phyloP scores from a whole-genome alignment of 345 rosid species.

The Melaleuca alternifolia region DNA sequence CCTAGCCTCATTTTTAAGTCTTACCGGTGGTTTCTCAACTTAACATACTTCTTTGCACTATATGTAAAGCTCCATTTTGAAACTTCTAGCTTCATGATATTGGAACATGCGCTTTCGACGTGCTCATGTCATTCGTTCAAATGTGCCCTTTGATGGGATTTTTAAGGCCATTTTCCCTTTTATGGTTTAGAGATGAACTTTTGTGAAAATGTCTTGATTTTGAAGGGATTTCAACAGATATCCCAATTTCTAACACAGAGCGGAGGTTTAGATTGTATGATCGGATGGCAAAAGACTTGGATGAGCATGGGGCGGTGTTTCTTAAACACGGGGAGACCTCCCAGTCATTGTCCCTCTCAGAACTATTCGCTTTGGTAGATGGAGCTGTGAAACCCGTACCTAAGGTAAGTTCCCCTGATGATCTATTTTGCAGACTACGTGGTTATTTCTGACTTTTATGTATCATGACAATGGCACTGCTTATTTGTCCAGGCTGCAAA shows the following conservation, averaged over 20 bases:
- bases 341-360: constrained; percentile 73
- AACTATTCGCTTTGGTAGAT: constrained; percentile 59
- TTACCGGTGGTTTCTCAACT: background rate
- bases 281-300: constrained; percentile 72
- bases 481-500: constrained; percentile 43
- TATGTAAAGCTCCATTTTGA: background rate
- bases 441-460: background rate
- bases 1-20: background rate
- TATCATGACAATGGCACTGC: background rate
- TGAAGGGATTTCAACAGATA: constrained; percentile 18
- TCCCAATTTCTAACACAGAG: constrained; percentile 24
- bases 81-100: background rate
- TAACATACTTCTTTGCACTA: background rate
- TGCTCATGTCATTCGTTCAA: background rate
- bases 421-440: background rate
- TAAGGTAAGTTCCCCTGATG: constrained; percentile 30
- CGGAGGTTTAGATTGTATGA: constrained; percentile 54
- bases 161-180: no score
- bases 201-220: background rate
- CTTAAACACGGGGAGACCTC: constrained; percentile 86
- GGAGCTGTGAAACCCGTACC: constrained; percentile 56
- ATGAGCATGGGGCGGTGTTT: constrained; percentile 57
- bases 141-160: background rate
- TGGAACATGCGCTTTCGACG: background rate
- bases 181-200: background rate